Conservation (phyloP, 805 yeast species). For the Wickerhamomyces alni region DNA sequence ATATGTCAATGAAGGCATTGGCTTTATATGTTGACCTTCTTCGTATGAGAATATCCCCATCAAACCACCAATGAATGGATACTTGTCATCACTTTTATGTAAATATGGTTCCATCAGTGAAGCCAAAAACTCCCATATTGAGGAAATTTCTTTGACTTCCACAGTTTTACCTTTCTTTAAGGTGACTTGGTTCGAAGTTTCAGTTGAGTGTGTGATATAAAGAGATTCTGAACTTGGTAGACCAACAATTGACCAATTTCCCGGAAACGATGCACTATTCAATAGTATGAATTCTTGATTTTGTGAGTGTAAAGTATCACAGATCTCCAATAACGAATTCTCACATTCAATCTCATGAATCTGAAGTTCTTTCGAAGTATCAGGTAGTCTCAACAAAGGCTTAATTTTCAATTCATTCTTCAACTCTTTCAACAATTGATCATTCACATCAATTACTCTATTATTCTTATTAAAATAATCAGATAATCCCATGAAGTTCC, state of each 20-base stretch:
- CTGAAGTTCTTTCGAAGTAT: not conserved
- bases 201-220: slow-evolving; percentile 59
- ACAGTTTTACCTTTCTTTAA: not conserved
- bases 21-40: slow-evolving; percentile 53
- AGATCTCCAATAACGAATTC: slow-evolving; percentile 37
- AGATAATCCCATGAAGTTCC: slow-evolving; percentile 43
- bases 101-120: slow-evolving; percentile 33
- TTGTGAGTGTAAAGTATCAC: slow-evolving; percentile 36
- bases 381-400: slow-evolving; percentile 11
- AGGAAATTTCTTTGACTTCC: slow-evolving; percentile 6
- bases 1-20: slow-evolving; percentile 33
- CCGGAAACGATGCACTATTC: slow-evolving; percentile 79
- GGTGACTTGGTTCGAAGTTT: slow-evolving; percentile 15
- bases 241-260: slow-evolving; percentile 85
- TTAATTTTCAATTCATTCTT: slow-evolving; percentile 7
- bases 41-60: slow-evolving; percentile 86
- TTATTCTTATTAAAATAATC: slow-evolving; percentile 16
- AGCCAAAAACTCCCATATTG: slow-evolving; percentile 53
- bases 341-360: slow-evolving; percentile 1
- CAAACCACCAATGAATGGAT: slow-evolving; percentile 90
- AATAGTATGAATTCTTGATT: slow-evolving; percentile 49
- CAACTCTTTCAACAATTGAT: slow-evolving; percentile 4
- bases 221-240: slow-evolving; percentile 42
- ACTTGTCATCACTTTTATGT: slow-evolving; percentile 1
- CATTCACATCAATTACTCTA: slow-evolving; percentile 16